Base-by-base conservation (phyloP, 2,329 filamentous ascomycete species). In the Pseudogymnoascus sp. region DNA sequence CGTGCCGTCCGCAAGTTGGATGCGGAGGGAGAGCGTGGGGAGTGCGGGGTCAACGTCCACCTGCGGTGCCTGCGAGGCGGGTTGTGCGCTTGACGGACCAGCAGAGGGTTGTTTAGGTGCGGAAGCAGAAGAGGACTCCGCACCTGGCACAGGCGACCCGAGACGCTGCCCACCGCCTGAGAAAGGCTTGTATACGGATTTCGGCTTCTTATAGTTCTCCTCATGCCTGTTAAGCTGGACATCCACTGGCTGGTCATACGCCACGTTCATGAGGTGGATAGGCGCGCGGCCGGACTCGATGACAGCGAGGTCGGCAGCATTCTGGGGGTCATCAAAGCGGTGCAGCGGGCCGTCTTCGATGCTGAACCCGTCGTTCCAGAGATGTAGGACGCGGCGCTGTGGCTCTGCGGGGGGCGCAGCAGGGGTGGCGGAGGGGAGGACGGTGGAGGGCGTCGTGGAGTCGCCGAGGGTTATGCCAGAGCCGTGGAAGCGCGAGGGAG, bases 361-460 rank as follows among this genome's bases (percentile, higher is more conserved):
- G 66, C 89, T 93, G 76, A 94, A 93, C 12, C 91, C 91, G 71
- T 95, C 87, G 42, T 83, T 81, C 91, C 91, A 95, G 48, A 94
- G 81, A 70, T 93, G 90, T 61, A 95, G 80, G 9, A 85, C 82
- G 59, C 90, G 86, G 59, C 85, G 84, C 64, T 89, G 84, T 4
- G 83, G 81, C 35, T 81, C 77, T 72, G 74, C 61, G 68, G 70
- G 55, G 70, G 69, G 63, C 72, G 59, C 72, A 73, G 36, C 70
- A 68, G 65, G 66, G 60, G 65, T 58, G 39, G 35, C 67, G 65
- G n/a, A 68, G 44, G 86, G 84, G 59, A 94, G 83, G 25, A 79
- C 78, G 63, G 85, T 84, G 68, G 88, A 92, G 63, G 87, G 86
- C 4, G 83, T 78, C 61, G 90, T 89, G 61, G 94, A 90, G 64